Conservation (phyloP, 768 basidiomycete species). For the Termitomyces sp. region DNA sequence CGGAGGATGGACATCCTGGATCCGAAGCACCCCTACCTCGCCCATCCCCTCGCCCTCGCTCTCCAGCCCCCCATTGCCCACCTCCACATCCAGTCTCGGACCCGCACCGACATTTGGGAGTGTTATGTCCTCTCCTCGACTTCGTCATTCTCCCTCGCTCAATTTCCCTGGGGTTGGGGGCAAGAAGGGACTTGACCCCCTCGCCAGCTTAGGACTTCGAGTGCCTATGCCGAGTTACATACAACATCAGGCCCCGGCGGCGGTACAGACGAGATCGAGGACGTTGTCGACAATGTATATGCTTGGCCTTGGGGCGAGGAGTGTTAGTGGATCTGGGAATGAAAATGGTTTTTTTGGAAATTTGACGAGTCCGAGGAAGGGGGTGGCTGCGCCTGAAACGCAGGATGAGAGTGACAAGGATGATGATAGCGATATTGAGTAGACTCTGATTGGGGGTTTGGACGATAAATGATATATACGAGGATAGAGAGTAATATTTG, state of each 20-base stretch:
- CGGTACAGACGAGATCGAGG: conserved; percentile 32
- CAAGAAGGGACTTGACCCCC: conserved; percentile 28
- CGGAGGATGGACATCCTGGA: conserved; percentile 57
- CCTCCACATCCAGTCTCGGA: conserved; percentile 20
- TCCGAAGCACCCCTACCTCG: conserved; percentile 28
- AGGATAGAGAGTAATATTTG: too few relatives aligned
- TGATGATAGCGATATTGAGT: background rate
- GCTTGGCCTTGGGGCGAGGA: conserved; percentile 52
- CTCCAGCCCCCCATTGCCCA: conserved; percentile 26
- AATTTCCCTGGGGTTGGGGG: conserved; percentile 18
- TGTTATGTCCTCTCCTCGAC: conserved; percentile 63
- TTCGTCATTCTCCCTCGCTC: conserved; percentile 47
- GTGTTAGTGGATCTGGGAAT: conserved; percentile 11
- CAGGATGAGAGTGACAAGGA: background rate
- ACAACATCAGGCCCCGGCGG: conserved; percentile 7
- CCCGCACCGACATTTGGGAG: conserved; percentile 62
- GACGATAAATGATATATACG: too few relatives aligned
- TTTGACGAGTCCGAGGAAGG: background rate
- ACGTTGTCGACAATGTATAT: conserved; percentile 63
- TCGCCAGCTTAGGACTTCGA: conserved; percentile 45
- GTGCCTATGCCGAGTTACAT: conserved; percentile 57
- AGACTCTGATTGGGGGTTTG: background rate
- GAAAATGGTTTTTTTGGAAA: conserved; percentile 5
- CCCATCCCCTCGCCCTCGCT: background rate
- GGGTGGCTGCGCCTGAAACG: background rate